Evolutionary conservation across 2,329 filamentous ascomycete species (phyloP).

Genomic region (Claviceps capensis): DNA sequence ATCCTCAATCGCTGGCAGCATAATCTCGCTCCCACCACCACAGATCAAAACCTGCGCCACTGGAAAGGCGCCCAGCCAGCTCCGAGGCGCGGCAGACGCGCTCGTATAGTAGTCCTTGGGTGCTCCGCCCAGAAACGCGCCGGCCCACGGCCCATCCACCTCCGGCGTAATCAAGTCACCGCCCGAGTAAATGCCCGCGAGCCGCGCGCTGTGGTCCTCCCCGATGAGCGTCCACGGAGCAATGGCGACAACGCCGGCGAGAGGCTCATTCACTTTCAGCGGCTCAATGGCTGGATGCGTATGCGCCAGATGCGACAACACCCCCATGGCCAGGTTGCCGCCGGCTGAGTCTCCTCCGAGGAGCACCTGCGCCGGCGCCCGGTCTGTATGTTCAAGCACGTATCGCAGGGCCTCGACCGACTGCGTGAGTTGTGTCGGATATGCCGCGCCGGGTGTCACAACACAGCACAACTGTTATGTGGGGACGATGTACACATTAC

Average conservation of each 20-base stretch:
- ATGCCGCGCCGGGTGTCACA: slow-evolving; percentile 9
- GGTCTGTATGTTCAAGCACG: slow-evolving; percentile 6
- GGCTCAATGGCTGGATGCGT: slow-evolving; percentile 9
- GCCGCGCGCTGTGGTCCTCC: slow-evolving; percentile 2
- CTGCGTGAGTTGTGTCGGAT: slow-evolving; percentile 12
- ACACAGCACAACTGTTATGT: too few species aligned
- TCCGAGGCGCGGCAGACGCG: slow-evolving; percentile 7
- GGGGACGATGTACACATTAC: too few species aligned
- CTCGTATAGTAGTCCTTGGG: slow-evolving; percentile 10
- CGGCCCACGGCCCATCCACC: slow-evolving; percentile 7
- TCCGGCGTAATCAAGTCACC: slow-evolving; percentile 9
- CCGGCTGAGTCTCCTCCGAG: slow-evolving; percentile 13
- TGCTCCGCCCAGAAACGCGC: slow-evolving; percentile 6
- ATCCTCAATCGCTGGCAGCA: slow-evolving; percentile 10
- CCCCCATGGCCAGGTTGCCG: slow-evolving; percentile 10
- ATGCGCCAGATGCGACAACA: slow-evolving; percentile 12
- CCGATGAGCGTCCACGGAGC: slow-evolving; percentile 11
- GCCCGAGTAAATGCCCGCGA: slow-evolving; percentile 7
- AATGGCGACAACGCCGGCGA: slow-evolving; percentile 8
- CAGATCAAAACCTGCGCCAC: slow-evolving; percentile 9
- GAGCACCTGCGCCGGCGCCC: slow-evolving; percentile 7
- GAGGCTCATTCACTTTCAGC: slow-evolving; percentile 7
- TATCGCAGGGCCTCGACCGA: slow-evolving; percentile 10
- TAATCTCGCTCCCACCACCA: slow-evolving; percentile 9
- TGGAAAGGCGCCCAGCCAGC: slow-evolving; percentile 11